These are phyloP conservation scores for Kalaharituber pfeilii DNA, from an alignment of 2,329 filamentous ascomycete species.

Conservation along the genomic window DNA sequence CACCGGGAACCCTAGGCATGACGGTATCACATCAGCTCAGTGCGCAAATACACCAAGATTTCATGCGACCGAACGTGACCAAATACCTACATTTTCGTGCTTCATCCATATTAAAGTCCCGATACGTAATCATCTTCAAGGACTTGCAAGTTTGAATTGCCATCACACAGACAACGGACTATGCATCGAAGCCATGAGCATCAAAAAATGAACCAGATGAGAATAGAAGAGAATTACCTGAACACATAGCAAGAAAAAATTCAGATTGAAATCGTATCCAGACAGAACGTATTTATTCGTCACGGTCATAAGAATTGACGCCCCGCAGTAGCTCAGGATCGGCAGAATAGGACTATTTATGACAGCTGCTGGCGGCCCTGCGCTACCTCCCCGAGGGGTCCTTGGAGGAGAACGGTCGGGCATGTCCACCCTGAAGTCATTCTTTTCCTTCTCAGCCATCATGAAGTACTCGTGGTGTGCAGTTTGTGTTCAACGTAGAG, in stretches of 20 bases:
- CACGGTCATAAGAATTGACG: slow-evolving; percentile 99
- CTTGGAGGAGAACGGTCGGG: slow-evolving; percentile 12
- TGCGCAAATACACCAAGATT: not conserved
- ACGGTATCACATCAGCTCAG: slow-evolving; percentile 4
- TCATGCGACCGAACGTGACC: not conserved
- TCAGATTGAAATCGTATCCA: slow-evolving; percentile 79
- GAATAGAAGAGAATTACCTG: slow-evolving; percentile 47
- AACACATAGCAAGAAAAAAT: slow-evolving; percentile 82
- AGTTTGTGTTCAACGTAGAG: not conserved
- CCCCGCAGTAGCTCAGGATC: slow-evolving; percentile 76
- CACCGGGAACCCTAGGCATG: slow-evolving; percentile 69
- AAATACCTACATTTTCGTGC: slow-evolving; percentile 66
- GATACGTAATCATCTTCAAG: slow-evolving; percentile 61
- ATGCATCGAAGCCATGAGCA: slow-evolving; percentile 48
- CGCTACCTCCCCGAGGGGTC: not conserved
- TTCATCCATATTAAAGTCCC: slow-evolving; percentile 71
- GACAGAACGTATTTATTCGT: slow-evolving; percentile 98
- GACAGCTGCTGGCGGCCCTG: slow-evolving; percentile 1
- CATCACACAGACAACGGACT: slow-evolving; percentile 78
- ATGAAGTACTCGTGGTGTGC: not conserved
- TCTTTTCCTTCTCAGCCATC: slow-evolving; percentile 17
- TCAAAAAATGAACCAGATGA: slow-evolving; percentile 43
- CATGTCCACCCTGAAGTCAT: slow-evolving; percentile 18
- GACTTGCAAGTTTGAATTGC: slow-evolving; percentile 74
- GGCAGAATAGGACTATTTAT: slow-evolving; percentile 35